Conservation (phyloP, 768 basidiomycete species). For the Cantharellus anzutake region DNA sequence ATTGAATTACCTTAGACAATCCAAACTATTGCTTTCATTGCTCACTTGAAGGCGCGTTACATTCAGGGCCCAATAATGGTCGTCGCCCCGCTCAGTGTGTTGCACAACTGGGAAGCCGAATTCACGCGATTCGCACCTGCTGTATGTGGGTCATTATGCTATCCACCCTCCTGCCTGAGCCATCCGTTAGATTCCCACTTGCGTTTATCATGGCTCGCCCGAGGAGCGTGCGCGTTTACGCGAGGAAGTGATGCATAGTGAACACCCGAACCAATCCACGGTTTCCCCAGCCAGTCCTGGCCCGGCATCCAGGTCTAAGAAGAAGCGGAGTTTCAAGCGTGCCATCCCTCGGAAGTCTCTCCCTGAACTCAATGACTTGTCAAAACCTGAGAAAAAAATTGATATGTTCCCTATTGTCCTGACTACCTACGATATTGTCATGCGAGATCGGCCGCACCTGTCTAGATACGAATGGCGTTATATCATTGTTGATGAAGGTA, state of each 20-base stretch:
- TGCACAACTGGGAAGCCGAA: constrained; percentile 82
- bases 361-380: neutral
- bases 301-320: neutral
- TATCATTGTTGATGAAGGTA: constrained; percentile 81
- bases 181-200: constrained; percentile 55
- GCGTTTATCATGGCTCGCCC: constrained; percentile 80
- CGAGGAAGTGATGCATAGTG: constrained; percentile 21
- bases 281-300: neutral
- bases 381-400: neutral
- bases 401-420: constrained; percentile 21
- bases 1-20: constrained; percentile 40
- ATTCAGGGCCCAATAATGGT: constrained; percentile 64
- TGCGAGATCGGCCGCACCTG: constrained; percentile 54
- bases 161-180: neutral
- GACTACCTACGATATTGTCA: constrained; percentile 88
- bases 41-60: constrained; percentile 62
- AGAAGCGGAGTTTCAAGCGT: neutral
- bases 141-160: constrained; percentile 21
- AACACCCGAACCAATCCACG: neutral
- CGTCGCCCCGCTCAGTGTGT: constrained; percentile 82
- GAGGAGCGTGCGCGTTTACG: constrained; percentile 67
- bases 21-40: constrained; percentile 87
- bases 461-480: constrained; percentile 63
- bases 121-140: constrained; percentile 68
- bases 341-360: neutral